phyloP scores from a whole-genome alignment of 805 yeast genomes.

The Pichia deserticola region DNA sequence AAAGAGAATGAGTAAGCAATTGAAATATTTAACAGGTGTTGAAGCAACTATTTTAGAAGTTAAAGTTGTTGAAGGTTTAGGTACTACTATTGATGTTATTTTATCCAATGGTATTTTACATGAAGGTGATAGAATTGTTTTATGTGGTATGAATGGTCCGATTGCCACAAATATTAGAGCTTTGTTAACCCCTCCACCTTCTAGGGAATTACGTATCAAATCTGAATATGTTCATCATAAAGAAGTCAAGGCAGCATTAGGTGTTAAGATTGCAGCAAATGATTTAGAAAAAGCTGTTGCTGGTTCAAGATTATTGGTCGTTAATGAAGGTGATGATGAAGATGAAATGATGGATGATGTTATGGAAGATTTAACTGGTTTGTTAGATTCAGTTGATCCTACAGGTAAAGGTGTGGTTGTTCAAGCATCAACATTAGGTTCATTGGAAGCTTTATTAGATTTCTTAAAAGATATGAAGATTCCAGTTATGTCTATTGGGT shows the following conservation, averaged over 20 bases:
- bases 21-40: slow-evolving; percentile 87
- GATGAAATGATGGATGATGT: slow-evolving; percentile 97
- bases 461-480: slow-evolving; percentile 98
- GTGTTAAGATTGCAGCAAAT: slow-evolving; percentile 97
- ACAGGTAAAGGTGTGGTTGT: slow-evolving; percentile 97
- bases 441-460: slow-evolving; percentile 92
- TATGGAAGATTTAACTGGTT: slow-evolving; percentile 95
- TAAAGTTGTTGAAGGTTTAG: slow-evolving; percentile 96
- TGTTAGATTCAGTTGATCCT: slow-evolving; percentile 89
- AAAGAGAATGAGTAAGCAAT: slow-evolving; percentile 97
- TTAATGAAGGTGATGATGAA: slow-evolving; percentile 96
- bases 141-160: slow-evolving; percentile 98
- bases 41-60: slow-evolving; percentile 98
- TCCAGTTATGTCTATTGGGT: slow-evolving; percentile 97
- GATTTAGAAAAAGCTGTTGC: slow-evolving; percentile 98
- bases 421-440: slow-evolving; percentile 97
- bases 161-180: slow-evolving; percentile 96
- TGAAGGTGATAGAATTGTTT: slow-evolving; percentile 92
- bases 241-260: slow-evolving; percentile 97
- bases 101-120: slow-evolving; percentile 91
- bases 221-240: slow-evolving; percentile 96
- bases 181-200: slow-evolving; percentile 92
- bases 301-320: slow-evolving; percentile 92
- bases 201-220: slow-evolving; percentile 91
- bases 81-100: slow-evolving; percentile 97